Evolutionary conservation across 805 yeast genomes (phyloP).

Genomic region (Zygoascus flipseniorum): DNA sequence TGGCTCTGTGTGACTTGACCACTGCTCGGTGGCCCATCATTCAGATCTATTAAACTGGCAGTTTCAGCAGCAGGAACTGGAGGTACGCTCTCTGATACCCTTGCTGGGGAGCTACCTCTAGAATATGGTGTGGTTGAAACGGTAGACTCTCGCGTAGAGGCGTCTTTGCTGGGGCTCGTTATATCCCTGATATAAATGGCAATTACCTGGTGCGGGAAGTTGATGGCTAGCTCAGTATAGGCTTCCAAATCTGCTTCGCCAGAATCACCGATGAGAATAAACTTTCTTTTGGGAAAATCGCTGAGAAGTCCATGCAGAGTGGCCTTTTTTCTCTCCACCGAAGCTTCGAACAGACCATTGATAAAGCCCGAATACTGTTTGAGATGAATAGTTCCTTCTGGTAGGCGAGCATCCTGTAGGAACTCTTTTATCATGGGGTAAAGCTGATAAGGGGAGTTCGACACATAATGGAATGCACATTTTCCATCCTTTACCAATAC

Average conservation of each 20-base stretch:
- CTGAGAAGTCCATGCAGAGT: slow-evolving; percentile 52
- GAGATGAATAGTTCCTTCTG: slow-evolving; percentile 75
- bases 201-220: slow-evolving; percentile 52
- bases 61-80: background rate
- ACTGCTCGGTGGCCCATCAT: background rate
- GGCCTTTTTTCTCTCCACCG: slow-evolving; percentile 67
- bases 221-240: slow-evolving; percentile 58
- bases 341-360: slow-evolving; percentile 77
- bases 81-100: background rate
- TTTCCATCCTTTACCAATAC: slow-evolving; percentile 38
- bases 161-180: slow-evolving; percentile 8
- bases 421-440: slow-evolving; percentile 53
- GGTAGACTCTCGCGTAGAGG: background rate
- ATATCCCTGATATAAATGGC: slow-evolving; percentile 81
- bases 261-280: slow-evolving; percentile 86
- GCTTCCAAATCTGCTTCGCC: slow-evolving; percentile 96
- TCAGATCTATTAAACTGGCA: slow-evolving; percentile 16
- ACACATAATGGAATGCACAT: slow-evolving; percentile 80
- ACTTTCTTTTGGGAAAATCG: slow-evolving; percentile 72
- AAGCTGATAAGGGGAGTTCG: slow-evolving; percentile 92
- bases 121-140: background rate
- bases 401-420: slow-evolving; percentile 48
- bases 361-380: slow-evolving; percentile 80
- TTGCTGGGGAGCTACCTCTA: background rate
- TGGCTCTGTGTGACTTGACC: background rate